phyloP scores from a whole-genome alignment of 345 rosid species.

The Eucalyptus pauciflora region DNA sequence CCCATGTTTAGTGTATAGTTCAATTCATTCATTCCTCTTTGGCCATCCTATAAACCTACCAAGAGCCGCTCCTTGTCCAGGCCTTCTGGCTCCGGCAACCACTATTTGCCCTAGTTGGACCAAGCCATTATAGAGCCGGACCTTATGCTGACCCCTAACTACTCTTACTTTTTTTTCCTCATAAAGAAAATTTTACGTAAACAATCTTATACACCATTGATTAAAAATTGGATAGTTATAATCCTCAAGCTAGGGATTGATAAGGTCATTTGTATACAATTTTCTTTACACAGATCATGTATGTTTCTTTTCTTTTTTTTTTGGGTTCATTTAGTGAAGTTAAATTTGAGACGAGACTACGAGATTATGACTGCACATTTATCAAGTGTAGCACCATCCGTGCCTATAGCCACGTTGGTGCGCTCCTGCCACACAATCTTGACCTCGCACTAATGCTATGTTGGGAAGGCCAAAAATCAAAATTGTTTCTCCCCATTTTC shows the following conservation, averaged over 20 bases:
- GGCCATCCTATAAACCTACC: too few species aligned
- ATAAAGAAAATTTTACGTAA: not conserved
- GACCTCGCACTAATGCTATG: not conserved
- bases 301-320: not conserved
- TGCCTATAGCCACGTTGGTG: not conserved
- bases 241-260: not conserved
- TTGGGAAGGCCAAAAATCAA: not conserved
- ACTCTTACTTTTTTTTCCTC: not conserved
- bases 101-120: fast-evolving
- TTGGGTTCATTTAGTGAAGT: not conserved
- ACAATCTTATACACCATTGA: not conserved
- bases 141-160: not conserved
- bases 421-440: not conserved
- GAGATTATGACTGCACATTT: not conserved
- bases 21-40: too few species aligned
- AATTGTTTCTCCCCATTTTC: not conserved
- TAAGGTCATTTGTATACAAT: not conserved
- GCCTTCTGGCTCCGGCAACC: fast-evolving
- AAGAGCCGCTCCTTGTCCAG: fast-evolving
- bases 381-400: not conserved
- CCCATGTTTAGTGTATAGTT: too few species aligned
- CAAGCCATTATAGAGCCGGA: fast-evolving
- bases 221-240: fast-evolving
- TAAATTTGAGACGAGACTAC: not conserved
- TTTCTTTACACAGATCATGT: not conserved